phyloP scores from a whole-genome alignment of 148 eudicot species.

The Dianthus caryophyllus region DNA sequence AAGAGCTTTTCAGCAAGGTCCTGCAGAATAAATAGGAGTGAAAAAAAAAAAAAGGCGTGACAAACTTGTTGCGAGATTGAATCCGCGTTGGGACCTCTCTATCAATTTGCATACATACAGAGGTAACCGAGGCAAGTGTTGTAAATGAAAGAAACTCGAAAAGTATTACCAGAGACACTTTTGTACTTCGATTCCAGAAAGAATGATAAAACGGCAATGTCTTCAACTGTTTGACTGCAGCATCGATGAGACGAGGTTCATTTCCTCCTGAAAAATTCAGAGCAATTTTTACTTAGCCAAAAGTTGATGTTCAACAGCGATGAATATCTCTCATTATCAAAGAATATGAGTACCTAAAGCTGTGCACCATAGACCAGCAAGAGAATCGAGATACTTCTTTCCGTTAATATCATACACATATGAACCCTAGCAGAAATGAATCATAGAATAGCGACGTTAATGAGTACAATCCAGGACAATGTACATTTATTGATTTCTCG shows the following conservation, averaged over 20 bases:
- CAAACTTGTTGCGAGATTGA: background rate
- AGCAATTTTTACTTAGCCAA: background rate
- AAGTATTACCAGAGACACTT: slow-evolving; percentile 72
- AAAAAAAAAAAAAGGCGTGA: background rate
- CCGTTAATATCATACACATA: slow-evolving; percentile 78
- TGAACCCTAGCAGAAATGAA: slow-evolving; percentile 52
- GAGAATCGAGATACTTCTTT: slow-evolving; percentile 88
- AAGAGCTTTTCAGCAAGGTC: slow-evolving; percentile 83
- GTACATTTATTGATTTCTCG: background rate
- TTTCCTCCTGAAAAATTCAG: slow-evolving; percentile 65
- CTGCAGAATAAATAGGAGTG: slow-evolving; percentile 30
- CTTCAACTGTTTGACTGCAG: slow-evolving; percentile 77
- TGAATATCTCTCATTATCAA: background rate
- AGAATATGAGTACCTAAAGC: slow-evolving; percentile 59
- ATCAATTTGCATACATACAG: background rate
- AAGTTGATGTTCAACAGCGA: slow-evolving; percentile 8
- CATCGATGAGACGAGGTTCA: slow-evolving; percentile 84
- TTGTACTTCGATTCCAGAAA: slow-evolving; percentile 94
- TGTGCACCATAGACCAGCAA: slow-evolving; percentile 95
- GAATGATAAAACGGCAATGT: slow-evolving; percentile 93
- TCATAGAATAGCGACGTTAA: background rate
- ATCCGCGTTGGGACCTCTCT: background rate
- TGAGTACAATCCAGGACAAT: background rate
- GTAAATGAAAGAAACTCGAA: background rate
- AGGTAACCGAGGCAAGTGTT: background rate